Base-by-base conservation (phyloP, 1,139 yeast species). In the Yamadazyma mexicana region DNA sequence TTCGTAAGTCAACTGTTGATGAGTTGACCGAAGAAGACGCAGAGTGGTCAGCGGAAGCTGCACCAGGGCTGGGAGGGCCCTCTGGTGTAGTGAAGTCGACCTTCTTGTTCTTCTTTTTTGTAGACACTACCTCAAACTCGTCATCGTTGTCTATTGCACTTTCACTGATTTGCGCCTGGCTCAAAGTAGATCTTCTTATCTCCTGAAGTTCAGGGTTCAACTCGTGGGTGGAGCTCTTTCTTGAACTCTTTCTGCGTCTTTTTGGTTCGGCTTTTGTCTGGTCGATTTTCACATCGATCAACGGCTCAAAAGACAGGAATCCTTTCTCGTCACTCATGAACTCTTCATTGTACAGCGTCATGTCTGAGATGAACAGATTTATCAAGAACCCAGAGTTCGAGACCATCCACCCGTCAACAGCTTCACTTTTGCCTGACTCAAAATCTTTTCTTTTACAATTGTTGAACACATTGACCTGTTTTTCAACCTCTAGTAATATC, bases 321-420 rank as follows among this genome's bases (percentile, higher is more conserved):
- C 75, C 75, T 38, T 62, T 64, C 3, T 66, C 60, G 44, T 73
- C 70, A 43, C 65, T 72, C 58, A 83, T 69, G 47, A 79, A 83
- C 2, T 58, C 52, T 26, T 68, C 73, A 47, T 83, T 81, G 51
- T 70, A 81, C 0, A 42, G 52, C 1, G 54, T 48, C 3, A 63
- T 43, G 44, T 77, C 65, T 7, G 45, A 45, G 4, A 72, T 45
- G 44, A 74, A 77, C 11, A 52, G 47, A 3, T 45, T 45, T n/a
- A 68, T 32, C 22, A 65, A 43, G 2, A 22, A 24, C 8, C 48
- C 51, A 1, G 69, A 60, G 20, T 58, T 52, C 6, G 41, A 46
- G 18, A 50, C 58, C 49, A 61, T 48, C 61, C 59, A 61, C 33
- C 34, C 40, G 20, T 28, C 31, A 9, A 12, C 29, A 5, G 4